Conservation (phyloP, 2,329 filamentous ascomycete species). For the Lachnum nothofagi region DNA sequence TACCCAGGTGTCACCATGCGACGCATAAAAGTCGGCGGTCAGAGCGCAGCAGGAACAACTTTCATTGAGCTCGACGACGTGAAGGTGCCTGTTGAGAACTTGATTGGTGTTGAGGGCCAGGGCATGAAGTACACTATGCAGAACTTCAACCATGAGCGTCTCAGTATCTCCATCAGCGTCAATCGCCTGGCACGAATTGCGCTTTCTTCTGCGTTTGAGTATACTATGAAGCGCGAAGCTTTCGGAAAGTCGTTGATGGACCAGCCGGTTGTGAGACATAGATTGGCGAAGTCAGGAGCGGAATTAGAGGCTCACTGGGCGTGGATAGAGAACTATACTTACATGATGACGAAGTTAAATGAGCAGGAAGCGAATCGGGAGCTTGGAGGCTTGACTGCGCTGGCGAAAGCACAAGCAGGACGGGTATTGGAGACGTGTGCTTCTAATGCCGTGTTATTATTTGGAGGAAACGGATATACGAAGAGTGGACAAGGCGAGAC, state of each 20-base stretch:
- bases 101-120: slow-evolving; percentile 63
- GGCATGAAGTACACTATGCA: slow-evolving; percentile 74
- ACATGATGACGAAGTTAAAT: slow-evolving; percentile 58
- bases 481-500: slow-evolving; percentile 65
- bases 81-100: slow-evolving; percentile 62
- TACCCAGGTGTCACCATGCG: slow-evolving; percentile 64
- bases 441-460: slow-evolving; percentile 62
- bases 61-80: slow-evolving; percentile 75
- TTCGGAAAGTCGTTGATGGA: slow-evolving; percentile 66
- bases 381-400: slow-evolving; percentile 65
- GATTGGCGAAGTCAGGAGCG: slow-evolving; percentile 65
- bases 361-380: slow-evolving; percentile 57
- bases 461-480: slow-evolving; percentile 71
- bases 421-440: slow-evolving; percentile 69
- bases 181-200: slow-evolving; percentile 60
- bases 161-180: slow-evolving; percentile 60
- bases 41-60: slow-evolving; percentile 62
- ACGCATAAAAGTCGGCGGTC: slow-evolving; percentile 61
- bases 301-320: slow-evolving; percentile 65
- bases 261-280: slow-evolving; percentile 67
- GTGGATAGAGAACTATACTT: slow-evolving; percentile 68
- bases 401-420: slow-evolving; percentile 67
- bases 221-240: slow-evolving; percentile 60
- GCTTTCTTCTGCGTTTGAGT: slow-evolving; percentile 54
- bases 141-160: slow-evolving; percentile 75